Evolutionary conservation across 257 asterid species (phyloP).

Genomic region (Solanum tarijense): DNA sequence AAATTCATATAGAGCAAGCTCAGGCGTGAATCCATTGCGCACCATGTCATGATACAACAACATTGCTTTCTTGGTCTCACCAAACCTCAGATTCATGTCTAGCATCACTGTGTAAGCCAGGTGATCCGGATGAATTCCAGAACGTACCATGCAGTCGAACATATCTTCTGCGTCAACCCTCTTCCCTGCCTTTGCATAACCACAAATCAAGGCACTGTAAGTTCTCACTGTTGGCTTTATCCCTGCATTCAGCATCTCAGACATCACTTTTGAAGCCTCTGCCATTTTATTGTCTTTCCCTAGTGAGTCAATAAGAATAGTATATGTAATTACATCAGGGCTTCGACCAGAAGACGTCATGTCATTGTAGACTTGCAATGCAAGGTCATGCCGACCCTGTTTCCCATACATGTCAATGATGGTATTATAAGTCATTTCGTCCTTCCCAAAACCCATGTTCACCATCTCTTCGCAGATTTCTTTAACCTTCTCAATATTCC

Average conservation of each 20-base stretch:
- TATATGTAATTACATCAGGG: constrained; percentile 92
- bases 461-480: constrained; percentile 69
- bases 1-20: constrained; percentile 41
- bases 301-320: constrained; percentile 78
- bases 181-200: constrained; percentile 81
- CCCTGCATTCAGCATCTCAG: constrained; percentile 79
- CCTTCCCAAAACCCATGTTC: constrained; percentile 70
- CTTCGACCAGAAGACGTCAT: constrained; percentile 64
- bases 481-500: constrained; percentile 64
- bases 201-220: constrained; percentile 90
- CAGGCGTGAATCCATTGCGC: constrained; percentile 60
- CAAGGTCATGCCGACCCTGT: constrained; percentile 59
- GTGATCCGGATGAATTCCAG: constrained; percentile 83
- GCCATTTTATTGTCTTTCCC: constrained; percentile 75
- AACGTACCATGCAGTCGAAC: constrained; percentile 62
- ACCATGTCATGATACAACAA: constrained; percentile 63
- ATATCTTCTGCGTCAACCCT: constrained; percentile 60
- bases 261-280: constrained; percentile 82
- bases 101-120: constrained; percentile 79
- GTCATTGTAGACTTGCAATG: constrained; percentile 56
- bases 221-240: constrained; percentile 71
- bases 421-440: constrained; percentile 94
- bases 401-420: constrained; percentile 79
- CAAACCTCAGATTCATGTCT: constrained; percentile 75
- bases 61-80: constrained; percentile 43